Evolutionary conservation across 495 filamentous ascomycete genomes (phyloP), one percentile per base, ranked within the genome.

Genomic region (Penicillium subrubescens): DNA sequence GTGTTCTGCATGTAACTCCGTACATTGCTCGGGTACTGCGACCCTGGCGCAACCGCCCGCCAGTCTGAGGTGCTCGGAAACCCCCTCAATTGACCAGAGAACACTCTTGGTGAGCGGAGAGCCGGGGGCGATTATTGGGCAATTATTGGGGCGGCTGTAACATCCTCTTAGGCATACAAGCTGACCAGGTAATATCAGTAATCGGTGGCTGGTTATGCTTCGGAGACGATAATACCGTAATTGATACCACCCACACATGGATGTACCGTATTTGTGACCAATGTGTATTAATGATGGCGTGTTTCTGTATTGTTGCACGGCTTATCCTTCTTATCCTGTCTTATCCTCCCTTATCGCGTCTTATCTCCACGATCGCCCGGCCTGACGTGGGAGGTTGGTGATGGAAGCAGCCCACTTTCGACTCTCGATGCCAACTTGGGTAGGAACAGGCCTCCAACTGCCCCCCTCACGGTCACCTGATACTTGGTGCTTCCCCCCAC

Each of bases 381-480:
- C 12, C 27, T 52, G 48, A 52, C 44, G 44, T 48, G 44, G 27
- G 46, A 50, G 14, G 46, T 27, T 31, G 44, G 44, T 48, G 44
- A 48, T 15, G 23, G 23, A 51, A 14, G 0, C 10, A 51, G 48
- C 48, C 48, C 48, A 52, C 48, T 52, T 19, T 23, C 19, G 8
- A 23, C 44, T 8, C 21, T 15, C n/a, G n/a, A 44, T 8, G 44
- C 44, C 44, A 48, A 12, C 44, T 23, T 23, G 19, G 3, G 23
- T 48, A 12, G 19, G 21, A 48, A 48, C 21, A n/a, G 19, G 8
- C 44, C 44, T 25, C 44, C 41, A 43, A 43, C 15, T 43, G 14
- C 41, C 33, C 37, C 7, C 12, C 17, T n/a, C n/a, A 46, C 8
- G 51, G 68, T 71, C 70, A 73, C 70, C 70, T 72, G 70, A 72